A percentile compares a stretch with the other conserved stretches of the same genome.
Conservation (phyloP, 2,329 filamentous ascomycete species). For the Fusarium protoensiforme region DNA sequence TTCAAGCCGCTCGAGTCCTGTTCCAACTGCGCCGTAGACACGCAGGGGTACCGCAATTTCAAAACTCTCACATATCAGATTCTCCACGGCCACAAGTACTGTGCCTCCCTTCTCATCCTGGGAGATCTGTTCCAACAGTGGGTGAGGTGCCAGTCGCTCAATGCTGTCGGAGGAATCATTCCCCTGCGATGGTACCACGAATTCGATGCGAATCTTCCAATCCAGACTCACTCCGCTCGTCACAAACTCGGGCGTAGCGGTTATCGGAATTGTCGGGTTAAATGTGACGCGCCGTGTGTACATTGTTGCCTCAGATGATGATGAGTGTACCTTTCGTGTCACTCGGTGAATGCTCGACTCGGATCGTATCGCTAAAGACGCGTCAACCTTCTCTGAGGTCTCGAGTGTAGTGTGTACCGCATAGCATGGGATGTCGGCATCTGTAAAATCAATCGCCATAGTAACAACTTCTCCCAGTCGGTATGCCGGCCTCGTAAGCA, state of each 20-base stretch:
- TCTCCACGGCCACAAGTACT: slow-evolving; percentile 81
- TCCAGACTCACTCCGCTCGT: slow-evolving; percentile 88
- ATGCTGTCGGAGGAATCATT: slow-evolving; percentile 31
- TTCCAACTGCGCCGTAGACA: slow-evolving; percentile 77
- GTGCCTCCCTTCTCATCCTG: slow-evolving; percentile 80
- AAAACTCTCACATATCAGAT: slow-evolving; percentile 86
- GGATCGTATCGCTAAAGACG: slow-evolving; percentile 83
- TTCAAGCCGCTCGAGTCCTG: slow-evolving; percentile 66
- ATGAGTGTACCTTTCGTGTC: slow-evolving; percentile 83
- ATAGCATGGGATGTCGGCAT: slow-evolving; percentile 84
- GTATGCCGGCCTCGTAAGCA: slow-evolving; percentile 88
- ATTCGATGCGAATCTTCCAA: slow-evolving; percentile 92
- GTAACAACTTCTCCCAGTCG: slow-evolving; percentile 88
- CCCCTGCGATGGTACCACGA: slow-evolving; percentile 78
- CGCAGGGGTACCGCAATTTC: slow-evolving; percentile 87
- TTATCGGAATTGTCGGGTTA: slow-evolving; percentile 82
- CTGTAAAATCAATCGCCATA: slow-evolving; percentile 84
- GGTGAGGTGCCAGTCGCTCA: slow-evolving; percentile 45
- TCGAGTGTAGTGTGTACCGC: slow-evolving; percentile 87
- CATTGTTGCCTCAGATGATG: slow-evolving; percentile 82
- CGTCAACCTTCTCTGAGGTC: slow-evolving; percentile 84
- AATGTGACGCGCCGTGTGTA: slow-evolving; percentile 85
- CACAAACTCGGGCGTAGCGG: slow-evolving; percentile 89
- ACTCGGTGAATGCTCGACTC: slow-evolving; percentile 87
- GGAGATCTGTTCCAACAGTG: slow-evolving; percentile 81